Conservation (phyloP, 192 early-diverging fungal genomes). For the Ambispora gerdemannii region DNA sequence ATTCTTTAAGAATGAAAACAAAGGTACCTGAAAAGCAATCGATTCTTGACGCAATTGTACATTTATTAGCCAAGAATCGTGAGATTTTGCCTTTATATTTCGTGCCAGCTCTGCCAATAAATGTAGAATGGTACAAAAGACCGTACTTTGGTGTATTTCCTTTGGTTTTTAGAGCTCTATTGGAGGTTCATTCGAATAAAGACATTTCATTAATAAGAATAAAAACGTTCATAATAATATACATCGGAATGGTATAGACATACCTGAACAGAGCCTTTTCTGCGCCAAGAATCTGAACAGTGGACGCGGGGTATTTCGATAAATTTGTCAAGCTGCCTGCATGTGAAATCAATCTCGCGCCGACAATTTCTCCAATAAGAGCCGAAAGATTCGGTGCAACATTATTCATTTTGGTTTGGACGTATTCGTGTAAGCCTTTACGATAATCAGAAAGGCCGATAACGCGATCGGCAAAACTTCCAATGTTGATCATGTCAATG, state of each 20-base stretch:
- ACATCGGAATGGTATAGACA: not conserved
- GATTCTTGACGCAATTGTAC: constrained; percentile 92
- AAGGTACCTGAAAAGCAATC: constrained; percentile 81
- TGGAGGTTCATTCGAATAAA: not conserved
- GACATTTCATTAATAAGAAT: not conserved
- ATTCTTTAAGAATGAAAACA: not conserved
- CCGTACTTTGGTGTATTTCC: constrained; percentile 98
- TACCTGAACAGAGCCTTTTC: constrained; percentile 96
- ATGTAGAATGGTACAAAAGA: constrained; percentile 93
- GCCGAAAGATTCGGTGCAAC: constrained; percentile 96
- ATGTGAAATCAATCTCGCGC: constrained; percentile 94
- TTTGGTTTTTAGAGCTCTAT: constrained; percentile 87
- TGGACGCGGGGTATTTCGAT: constrained; percentile 95
- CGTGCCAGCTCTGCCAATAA: constrained; percentile 89
- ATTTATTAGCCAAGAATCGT: constrained; percentile 98
- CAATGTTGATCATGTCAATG: constrained; percentile 94
- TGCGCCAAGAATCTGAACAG: constrained; percentile 96
- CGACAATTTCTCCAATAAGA: constrained; percentile 93
- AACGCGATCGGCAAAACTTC: constrained; percentile 88
- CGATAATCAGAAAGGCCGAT: constrained; percentile 91
- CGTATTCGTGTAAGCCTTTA: constrained; percentile 86
- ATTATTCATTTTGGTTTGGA: constrained; percentile 91
- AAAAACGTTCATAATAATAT: no score
- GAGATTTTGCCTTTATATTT: constrained; percentile 99
- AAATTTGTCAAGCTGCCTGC: constrained; percentile 96